Base-by-base conservation (phyloP, 2,329 filamentous ascomycete genomes). In the Periconia sp. region DNA sequence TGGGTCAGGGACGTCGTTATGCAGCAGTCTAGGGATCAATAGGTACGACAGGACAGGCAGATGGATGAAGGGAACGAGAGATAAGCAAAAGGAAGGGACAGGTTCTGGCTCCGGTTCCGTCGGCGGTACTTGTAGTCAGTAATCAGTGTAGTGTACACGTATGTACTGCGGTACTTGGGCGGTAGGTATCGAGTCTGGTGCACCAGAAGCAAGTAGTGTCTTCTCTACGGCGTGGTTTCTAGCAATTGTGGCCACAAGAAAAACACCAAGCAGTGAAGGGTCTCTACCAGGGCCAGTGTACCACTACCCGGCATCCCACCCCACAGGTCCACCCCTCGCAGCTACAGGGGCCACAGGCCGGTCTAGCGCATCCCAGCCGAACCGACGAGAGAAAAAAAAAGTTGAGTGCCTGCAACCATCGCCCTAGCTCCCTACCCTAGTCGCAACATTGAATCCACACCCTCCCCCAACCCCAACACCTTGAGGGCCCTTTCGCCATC, bases 331-430 rank as follows among this genome's bases (percentile, higher is more conserved):
- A 27, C 33, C 33, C 33, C 11, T 37, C 33, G 33, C 15, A 13
- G 5, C 33, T 14, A 37, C 33, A 37, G 33, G 33, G 33, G 33
- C 15, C 33, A 37, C 6, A 5, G 15, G 10, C 33, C 33, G 33
- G 33, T n/a, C 58, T 61, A 61, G 56, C 56, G 47, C 54, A 47
- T 49, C 56, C 53, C 52, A 56, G 50, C 56, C 55, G 51, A 58
- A 27, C 50, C 43, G 50, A 50, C 50, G 47, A 51, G 52, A 55
- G 47, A 48, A 50, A 56, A 61, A n/a, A 70, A 70, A 70, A 70
- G 65, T 60, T 64, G 44, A 11, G 30, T 11, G 6, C 18, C 15
- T n/a, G 33, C 33, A 37, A n/a, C 33, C 33, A n/a, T 37, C 33
- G 11, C 23, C 33, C 33, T 37, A 13, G 33, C 5, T 14, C 15